Base-by-base conservation (phyloP, 2,329 filamentous ascomycete genomes). In the Botrytis sinoallii region DNA sequence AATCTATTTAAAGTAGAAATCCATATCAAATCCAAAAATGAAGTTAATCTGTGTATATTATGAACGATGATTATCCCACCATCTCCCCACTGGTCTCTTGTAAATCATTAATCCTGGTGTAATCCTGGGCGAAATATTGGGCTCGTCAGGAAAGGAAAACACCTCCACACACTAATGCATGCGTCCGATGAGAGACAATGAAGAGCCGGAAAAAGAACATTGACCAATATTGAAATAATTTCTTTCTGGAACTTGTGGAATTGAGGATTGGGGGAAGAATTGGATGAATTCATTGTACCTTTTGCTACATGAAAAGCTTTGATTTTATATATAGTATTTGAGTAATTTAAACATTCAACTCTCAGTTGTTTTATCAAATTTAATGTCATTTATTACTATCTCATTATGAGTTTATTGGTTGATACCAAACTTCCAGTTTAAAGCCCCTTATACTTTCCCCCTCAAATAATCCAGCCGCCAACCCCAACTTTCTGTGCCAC, bases 111-210 rank as follows among this genome's bases (percentile, higher is more conserved):
- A 40, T 29, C 25, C 35, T 48, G 20, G 44, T 38, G n/a, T 46
- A 52, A 66, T 29, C 44, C 48, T 52, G 32, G 48, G 25, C 16
- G n/a, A n/a, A 8, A 38, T 40, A 3, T n/a, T 52, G 35, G 20
- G 20, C 20, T 68, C n/a, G 3, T 38, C 35, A 38, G 66, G 35
- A 40, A 68, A 57, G 32, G 46, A 55, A 68, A 68, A 40, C 32
- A 29, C 25, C 46, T 22, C 38, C 32, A 14, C 38, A 55, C 35
- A 68, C 46, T 68, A 55, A 68, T 68, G 65, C 65, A 68, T 55
- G 64, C 64, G 64, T 67, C 65, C 18, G 46, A 29, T 55, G 65
- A 48, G 40, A 66, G 65, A 68, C 66, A 68, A 68, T 68, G 35
- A 25, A n/a, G 25, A 55, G 46, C 46, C 65, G 46, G 46, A 40